A percentile compares a stretch with the other conserved stretches of the same genome.
Conservation (phyloP, 2,329 filamentous ascomycete genomes). For the Gnomoniopsis smithogilvyi region DNA sequence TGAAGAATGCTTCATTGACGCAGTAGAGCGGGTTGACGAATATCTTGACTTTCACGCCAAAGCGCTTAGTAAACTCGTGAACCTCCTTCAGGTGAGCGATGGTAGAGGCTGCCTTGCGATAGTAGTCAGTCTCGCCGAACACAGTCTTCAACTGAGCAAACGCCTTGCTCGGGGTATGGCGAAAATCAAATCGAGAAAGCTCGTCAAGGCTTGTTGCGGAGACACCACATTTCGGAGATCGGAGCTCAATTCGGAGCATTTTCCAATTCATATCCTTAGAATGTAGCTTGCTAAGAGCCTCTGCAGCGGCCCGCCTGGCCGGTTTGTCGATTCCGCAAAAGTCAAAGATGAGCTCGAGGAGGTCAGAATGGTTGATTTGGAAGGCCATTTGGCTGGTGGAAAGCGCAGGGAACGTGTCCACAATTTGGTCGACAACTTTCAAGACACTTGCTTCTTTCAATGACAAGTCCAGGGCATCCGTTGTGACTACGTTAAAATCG, state of each 20-base stretch:
- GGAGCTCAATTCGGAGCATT: conserved; percentile 77
- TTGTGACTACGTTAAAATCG: conserved; percentile 93
- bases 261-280: conserved; percentile 77
- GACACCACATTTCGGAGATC: conserved; percentile 76
- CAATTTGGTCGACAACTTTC: conserved; percentile 90
- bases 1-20: conserved; percentile 88
- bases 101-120: conserved; percentile 70
- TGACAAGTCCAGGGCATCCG: conserved; percentile 74
- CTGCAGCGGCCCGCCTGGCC: conserved; percentile 70
- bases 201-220: conserved; percentile 90
- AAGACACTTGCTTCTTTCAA: conserved; percentile 91
- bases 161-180: conserved; percentile 57
- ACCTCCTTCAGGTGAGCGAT: conserved; percentile 80
- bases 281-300: conserved; percentile 83
- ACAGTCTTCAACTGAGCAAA: conserved; percentile 57
- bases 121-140: conserved; percentile 62
- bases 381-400: conserved; percentile 76
- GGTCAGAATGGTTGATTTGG: conserved; percentile 81
- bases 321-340: conserved; percentile 74
- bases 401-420: conserved; percentile 74
- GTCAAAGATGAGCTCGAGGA: conserved; percentile 86
- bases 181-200: conserved; percentile 85
- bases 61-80: conserved; percentile 69
- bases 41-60: conserved; percentile 73
- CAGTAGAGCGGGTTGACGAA: conserved; percentile 84